Conservation (phyloP, 2,329 filamentous ascomycete species). For the Cladosporium velox region DNA sequence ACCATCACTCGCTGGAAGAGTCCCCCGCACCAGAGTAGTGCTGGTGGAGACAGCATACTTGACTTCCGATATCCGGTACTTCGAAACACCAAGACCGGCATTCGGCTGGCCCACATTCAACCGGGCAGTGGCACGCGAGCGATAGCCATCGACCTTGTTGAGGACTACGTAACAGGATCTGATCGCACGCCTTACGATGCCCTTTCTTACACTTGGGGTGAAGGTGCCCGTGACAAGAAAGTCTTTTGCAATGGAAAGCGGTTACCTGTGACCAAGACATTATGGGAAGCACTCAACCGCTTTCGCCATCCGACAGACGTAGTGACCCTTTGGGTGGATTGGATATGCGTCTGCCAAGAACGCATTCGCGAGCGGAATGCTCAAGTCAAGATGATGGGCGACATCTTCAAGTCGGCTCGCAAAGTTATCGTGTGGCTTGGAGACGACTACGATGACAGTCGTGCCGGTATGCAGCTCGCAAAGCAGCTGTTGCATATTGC, state of each 20-base stretch:
- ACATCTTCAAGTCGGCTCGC: slow-evolving; percentile 34
- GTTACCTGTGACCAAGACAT: slow-evolving; percentile 30
- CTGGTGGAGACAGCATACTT: slow-evolving; percentile 12
- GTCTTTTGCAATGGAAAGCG: slow-evolving; percentile 34
- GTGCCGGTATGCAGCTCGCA: slow-evolving; percentile 34
- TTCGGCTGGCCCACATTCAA: slow-evolving; percentile 32
- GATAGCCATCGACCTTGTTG: slow-evolving; percentile 31
- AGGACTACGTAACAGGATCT: slow-evolving; percentile 30
- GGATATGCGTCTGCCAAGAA: slow-evolving; percentile 37
- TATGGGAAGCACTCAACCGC: slow-evolving; percentile 33
- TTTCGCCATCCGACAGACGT: slow-evolving; percentile 29
- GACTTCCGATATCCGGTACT: slow-evolving; percentile 32
- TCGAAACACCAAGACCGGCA: slow-evolving; percentile 31
- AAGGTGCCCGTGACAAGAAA: slow-evolving; percentile 26
- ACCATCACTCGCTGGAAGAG: slow-evolving; percentile 30
- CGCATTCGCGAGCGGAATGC: slow-evolving; percentile 32
- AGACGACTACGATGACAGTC: slow-evolving; percentile 32
- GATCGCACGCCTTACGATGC: slow-evolving; percentile 33
- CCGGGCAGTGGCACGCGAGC: slow-evolving; percentile 31
- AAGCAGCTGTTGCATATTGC: slow-evolving; percentile 31
- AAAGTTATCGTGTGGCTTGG: slow-evolving; percentile 38
- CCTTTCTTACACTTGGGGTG: slow-evolving; percentile 36
- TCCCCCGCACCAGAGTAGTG: slow-evolving; percentile 19
- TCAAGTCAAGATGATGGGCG: slow-evolving; percentile 37
- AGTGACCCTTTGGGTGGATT: slow-evolving; percentile 35